Percentiles rank a stretch among this genome's conserved stretches.
These are phyloP conservation scores for Tetrapisispora phaffii DNA, from an alignment of 805 yeast genomes.

Conservation along the genomic window DNA sequence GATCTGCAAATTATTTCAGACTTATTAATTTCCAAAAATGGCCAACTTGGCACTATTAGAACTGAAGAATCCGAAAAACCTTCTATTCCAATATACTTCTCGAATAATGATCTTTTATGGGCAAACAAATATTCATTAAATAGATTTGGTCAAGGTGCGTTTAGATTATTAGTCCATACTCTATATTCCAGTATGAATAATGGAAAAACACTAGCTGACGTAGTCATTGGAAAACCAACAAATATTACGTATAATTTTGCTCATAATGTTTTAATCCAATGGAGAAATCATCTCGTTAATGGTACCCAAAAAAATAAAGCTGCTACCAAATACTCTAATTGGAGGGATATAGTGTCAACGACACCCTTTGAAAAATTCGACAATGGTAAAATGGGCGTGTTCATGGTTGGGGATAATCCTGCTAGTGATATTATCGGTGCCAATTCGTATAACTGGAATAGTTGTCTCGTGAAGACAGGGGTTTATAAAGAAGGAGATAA, in stretches of 20 bases:
- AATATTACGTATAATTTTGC: conserved; percentile 76
- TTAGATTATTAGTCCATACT: conserved; percentile 51
- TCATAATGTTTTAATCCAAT: conserved; percentile 50
- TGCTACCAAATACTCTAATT: conserved; percentile 32
- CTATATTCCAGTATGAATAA: conserved; percentile 45
- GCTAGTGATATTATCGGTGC: conserved; percentile 90
- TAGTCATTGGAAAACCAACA: conserved; percentile 75
- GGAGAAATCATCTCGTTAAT: conserved; percentile 35
- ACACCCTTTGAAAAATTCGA: conserved; percentile 34
- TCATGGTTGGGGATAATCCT: conserved; percentile 97
- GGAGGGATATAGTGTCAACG: conserved; percentile 33
- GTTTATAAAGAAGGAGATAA: conserved; percentile 54
- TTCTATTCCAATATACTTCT: conserved; percentile 62
- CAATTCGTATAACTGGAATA: conserved; percentile 77
- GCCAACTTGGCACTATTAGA: conserved; percentile 55
- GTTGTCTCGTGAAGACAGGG: conserved; percentile 78
- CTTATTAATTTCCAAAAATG: conserved; percentile 51
- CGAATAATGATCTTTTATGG: conserved; percentile 81
- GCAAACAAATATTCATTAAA: conserved; percentile 71
- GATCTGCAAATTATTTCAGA: conserved; percentile 75
- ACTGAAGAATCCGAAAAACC: conserved; percentile 33
- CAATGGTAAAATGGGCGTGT: conserved; percentile 36
- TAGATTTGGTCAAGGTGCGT: conserved; percentile 88
- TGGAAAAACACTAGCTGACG: conserved; percentile 40
- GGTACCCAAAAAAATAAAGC: conserved; percentile 5